These are phyloP conservation scores for Gremmenia infestans DNA, from an alignment of 2,329 filamentous ascomycete species.

Conservation along the genomic window DNA sequence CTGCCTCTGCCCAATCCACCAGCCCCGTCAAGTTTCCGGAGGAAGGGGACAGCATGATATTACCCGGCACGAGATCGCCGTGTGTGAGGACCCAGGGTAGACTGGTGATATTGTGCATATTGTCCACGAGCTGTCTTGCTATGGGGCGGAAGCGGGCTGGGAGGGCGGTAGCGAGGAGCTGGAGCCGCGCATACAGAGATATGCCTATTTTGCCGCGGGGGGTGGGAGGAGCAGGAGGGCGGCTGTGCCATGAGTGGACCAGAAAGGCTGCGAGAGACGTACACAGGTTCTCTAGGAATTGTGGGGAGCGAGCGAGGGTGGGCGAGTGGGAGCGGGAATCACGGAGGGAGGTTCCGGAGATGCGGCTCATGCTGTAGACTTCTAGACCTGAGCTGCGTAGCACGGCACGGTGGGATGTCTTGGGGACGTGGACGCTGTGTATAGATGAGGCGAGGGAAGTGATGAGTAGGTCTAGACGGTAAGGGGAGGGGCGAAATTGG, in stretches of 20 bases:
- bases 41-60: conserved; percentile 47
- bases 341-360: conserved; percentile 35
- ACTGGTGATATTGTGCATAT: conserved; percentile 34
- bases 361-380: conserved; percentile 39
- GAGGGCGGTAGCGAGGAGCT: conserved; percentile 33
- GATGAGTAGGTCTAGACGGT: conserved; percentile 38
- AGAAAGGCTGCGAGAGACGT: conserved; percentile 40
- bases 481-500: conserved; percentile 44
- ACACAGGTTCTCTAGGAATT: conserved; percentile 33
- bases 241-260: conserved; percentile 33
- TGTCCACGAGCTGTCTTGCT: conserved; percentile 21
- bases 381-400: conserved; percentile 26
- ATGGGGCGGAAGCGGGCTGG: conserved; percentile 30
- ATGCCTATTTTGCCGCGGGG: conserved; percentile 36
- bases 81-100: conserved; percentile 55
- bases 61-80: conserved; percentile 54
- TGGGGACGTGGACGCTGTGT: conserved; percentile 40
- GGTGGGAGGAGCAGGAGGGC: conserved; percentile 2
- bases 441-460: conserved; percentile 35
- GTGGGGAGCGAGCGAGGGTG: neutral
- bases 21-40: conserved; percentile 46
- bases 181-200: conserved; percentile 38
- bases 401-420: conserved; percentile 36
- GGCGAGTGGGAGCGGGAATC: conserved; percentile 30
- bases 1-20: conserved; percentile 62